These are phyloP conservation scores for Ensete ventricosum DNA, from an alignment of 176 grass and related monocot genomes.

Conservation along the genomic window DNA sequence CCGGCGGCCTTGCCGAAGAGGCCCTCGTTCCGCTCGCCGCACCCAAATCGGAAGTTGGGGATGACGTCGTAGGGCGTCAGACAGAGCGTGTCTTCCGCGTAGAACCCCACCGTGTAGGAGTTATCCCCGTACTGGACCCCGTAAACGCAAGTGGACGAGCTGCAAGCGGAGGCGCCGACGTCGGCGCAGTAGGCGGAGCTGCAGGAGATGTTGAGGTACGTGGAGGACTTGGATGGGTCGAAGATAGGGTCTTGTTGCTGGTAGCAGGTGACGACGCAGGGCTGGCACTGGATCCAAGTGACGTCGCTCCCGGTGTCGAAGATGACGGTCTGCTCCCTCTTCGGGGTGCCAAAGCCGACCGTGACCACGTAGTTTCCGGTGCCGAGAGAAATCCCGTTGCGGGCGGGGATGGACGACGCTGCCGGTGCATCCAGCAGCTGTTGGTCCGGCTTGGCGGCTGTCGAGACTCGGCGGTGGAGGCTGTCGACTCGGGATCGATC, in stretches of 20 bases:
- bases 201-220: conserved; percentile 79
- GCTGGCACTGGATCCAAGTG: conserved; percentile 25
- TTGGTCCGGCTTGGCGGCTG: neutral
- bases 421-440: neutral
- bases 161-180: conserved; percentile 26
- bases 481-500: conserved; percentile 56
- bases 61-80: conserved; percentile 10
- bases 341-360: conserved; percentile 30
- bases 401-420: neutral
- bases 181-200: conserved; percentile 42
- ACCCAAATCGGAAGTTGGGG: conserved; percentile 44
- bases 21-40: conserved; percentile 59
- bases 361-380: conserved; percentile 31
- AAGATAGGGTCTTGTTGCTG: conserved; percentile 44
- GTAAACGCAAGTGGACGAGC: conserved; percentile 39
- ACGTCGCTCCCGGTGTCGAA: conserved; percentile 37
- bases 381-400: neutral
- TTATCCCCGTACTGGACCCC: conserved; percentile 53
- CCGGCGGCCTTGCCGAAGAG: conserved; percentile 54
- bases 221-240: conserved; percentile 42
- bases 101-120: conserved; percentile 63
- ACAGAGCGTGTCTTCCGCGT: conserved; percentile 49
- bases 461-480: conserved; percentile 33
- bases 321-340: conserved; percentile 6
- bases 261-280: conserved; percentile 32